phyloP scores from a whole-genome alignment of 495 filamentous ascomycete species.

The Xylaria curta region DNA sequence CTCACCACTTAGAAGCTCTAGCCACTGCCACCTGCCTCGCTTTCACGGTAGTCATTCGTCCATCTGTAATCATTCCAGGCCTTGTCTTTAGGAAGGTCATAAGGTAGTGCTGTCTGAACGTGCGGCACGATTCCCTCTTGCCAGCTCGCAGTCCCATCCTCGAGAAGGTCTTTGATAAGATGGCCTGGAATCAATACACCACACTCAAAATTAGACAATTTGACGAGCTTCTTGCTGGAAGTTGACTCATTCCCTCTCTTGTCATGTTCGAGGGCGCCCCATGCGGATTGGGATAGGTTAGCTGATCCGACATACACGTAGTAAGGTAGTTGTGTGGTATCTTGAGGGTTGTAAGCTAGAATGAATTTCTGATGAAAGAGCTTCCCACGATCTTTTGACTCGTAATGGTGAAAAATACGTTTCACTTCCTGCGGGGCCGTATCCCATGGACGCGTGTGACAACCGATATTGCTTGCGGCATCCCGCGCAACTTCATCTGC shows the following conservation, averaged over 20 bases:
- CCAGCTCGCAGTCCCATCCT: conserved; percentile 29
- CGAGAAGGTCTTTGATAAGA: conserved; percentile 27
- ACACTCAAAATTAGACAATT: conserved; percentile 33
- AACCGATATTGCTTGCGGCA: conserved; percentile 32
- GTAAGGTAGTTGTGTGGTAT: conserved; percentile 22
- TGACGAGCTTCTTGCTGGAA: conserved; percentile 28
- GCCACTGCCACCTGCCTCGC: not conserved
- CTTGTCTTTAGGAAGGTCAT: conserved; percentile 28
- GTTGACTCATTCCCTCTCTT: conserved; percentile 29
- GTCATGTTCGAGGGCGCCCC: conserved; percentile 31
- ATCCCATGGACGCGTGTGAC: conserved; percentile 32
- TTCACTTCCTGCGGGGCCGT: conserved; percentile 28
- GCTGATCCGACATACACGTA: conserved; percentile 34
- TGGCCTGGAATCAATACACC: conserved; percentile 32
- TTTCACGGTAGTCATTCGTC: conserved; percentile 11
- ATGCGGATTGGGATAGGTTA: conserved; percentile 34
- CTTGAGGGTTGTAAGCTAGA: conserved; percentile 29
- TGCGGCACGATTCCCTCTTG: conserved; percentile 32
- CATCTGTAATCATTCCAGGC: conserved; percentile 31
- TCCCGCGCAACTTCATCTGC: conserved; percentile 27
- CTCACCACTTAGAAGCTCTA: not conserved
- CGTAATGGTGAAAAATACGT: conserved; percentile 32
- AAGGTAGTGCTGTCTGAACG: conserved; percentile 22
- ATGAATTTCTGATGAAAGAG: conserved; percentile 35
- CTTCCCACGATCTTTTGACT: conserved; percentile 32